phyloP scores from a whole-genome alignment of 1,284 basidiomycete genomes.

The Rhodotorula sp. region DNA sequence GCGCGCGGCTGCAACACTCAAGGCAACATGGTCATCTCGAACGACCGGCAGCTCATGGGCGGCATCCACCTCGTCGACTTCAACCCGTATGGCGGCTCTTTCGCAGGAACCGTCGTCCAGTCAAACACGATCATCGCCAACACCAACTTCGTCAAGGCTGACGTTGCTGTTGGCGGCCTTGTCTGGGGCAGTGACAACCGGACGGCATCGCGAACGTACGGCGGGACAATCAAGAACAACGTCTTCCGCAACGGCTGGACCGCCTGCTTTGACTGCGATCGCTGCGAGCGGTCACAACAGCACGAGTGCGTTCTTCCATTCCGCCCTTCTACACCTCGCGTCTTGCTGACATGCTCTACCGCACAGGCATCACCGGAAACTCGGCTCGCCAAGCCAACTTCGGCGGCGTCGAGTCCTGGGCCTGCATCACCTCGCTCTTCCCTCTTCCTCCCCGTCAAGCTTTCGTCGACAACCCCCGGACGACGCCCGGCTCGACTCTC shows the following conservation, averaged over 20 bases:
- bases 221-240: constrained; percentile 4
- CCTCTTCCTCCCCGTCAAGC: constrained; percentile 30
- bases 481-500: constrained; percentile 15
- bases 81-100: constrained; percentile 59
- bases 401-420: constrained; percentile 28
- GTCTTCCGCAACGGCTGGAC: too few species aligned
- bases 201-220: constrained; percentile 11
- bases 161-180: constrained; percentile 50
- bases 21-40: constrained; percentile 57
- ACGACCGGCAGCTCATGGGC: constrained; percentile 53
- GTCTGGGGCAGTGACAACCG: constrained; percentile 31
- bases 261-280: constrained; percentile 37
- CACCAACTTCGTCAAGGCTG: constrained; percentile 49
- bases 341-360: too few species aligned
- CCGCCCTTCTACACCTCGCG: too few species aligned
- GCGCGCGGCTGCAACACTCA: constrained; percentile 5
- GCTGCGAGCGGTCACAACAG: constrained; percentile 32
- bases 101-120: constrained; percentile 63
- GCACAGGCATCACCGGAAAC: constrained; percentile 32
- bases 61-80: constrained; percentile 75
- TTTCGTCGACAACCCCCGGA: constrained; percentile 33
- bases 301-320: too few species aligned
- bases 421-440: constrained; percentile 29
- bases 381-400: constrained; percentile 19
- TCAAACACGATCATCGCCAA: constrained; percentile 58